phyloP scores from a whole-genome alignment of 805 yeast species.

The Candida rishiriensis region DNA sequence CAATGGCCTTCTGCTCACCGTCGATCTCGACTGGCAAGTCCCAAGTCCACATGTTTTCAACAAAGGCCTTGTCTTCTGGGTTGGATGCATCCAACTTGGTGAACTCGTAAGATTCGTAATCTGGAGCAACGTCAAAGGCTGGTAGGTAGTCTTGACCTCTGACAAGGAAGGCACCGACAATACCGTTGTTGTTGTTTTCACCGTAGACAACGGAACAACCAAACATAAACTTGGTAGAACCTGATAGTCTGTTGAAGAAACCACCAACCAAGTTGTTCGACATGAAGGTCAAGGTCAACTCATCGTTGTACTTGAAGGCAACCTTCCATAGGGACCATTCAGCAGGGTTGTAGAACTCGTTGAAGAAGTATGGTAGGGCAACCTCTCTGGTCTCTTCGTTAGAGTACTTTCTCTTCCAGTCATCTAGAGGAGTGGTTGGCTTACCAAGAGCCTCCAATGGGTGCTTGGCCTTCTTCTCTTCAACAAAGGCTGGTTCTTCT shows the following conservation, averaged over 20 bases:
- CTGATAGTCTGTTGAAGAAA: constrained; percentile 92
- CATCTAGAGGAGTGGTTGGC: constrained; percentile 66
- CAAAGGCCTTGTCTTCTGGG: constrained; percentile 71
- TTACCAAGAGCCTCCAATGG: constrained; percentile 84
- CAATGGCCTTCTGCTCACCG: constrained; percentile 83
- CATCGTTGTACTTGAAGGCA: constrained; percentile 96
- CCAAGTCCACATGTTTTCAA: constrained; percentile 97
- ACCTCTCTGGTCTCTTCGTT: constrained; percentile 94
- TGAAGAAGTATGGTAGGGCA: constrained; percentile 98
- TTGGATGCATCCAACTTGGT: constrained; percentile 76
- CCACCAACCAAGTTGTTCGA: constrained; percentile 98
- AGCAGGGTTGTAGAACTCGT: constrained; percentile 77
- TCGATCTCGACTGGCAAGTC: constrained; percentile 82
- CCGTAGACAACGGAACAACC: constrained; percentile 95
- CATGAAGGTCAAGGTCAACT: constrained; percentile 95
- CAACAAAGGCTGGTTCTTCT: constrained; percentile 34
- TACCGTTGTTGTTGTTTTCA: constrained; percentile 98
- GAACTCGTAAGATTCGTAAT: constrained; percentile 92
- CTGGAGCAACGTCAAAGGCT: constrained; percentile 98
- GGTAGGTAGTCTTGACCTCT: constrained; percentile 91
- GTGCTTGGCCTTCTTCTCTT: constrained; percentile 79
- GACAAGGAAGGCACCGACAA: constrained; percentile 88
- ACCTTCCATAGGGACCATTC: constrained; percentile 97
- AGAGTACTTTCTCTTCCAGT: constrained; percentile 95
- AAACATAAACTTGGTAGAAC: constrained; percentile 89